A percentile compares a stretch with the other conserved stretches of the same genome.
Evolutionary conservation across 2,329 filamentous ascomycete genomes (phyloP).

Genomic region (Thyridium curvatum): DNA sequence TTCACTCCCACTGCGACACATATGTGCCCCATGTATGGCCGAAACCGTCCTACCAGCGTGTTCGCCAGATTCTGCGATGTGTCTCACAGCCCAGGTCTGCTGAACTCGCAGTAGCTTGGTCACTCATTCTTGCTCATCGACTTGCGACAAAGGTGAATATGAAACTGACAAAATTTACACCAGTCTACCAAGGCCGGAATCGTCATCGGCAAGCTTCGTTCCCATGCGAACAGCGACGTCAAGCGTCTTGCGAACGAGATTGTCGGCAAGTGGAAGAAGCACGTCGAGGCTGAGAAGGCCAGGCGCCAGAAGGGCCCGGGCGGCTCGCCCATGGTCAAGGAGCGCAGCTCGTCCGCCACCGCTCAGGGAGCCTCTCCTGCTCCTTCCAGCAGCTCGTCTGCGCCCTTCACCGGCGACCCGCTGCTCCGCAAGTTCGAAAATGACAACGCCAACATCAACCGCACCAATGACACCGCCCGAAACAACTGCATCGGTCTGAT

Average conservation of each 20-base stretch:
- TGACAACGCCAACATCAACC: constrained; percentile 73
- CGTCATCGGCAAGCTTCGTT: constrained; percentile 72
- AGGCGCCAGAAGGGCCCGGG: constrained; percentile 29
- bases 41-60: too few species aligned
- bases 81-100: not conserved
- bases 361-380: too few species aligned
- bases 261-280: constrained; percentile 80
- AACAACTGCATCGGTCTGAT: constrained; percentile 86
- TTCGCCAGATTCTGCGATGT: too few species aligned
- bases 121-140: too few species aligned
- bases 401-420: constrained; percentile 49
- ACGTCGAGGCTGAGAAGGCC: constrained; percentile 58
- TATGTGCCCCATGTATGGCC: too few species aligned
- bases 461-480: constrained; percentile 67
- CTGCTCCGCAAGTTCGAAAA: constrained; percentile 76
- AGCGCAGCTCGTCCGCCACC: constrained; percentile 15
- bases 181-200: constrained; percentile 86
- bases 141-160: too few species aligned
- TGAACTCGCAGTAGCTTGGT: too few species aligned
- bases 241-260: constrained; percentile 72
- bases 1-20: not conserved
- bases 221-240: constrained; percentile 77
- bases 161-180: not conserved
- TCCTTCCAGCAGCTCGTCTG: constrained; percentile 25
- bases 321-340: constrained; percentile 39